Evolutionary conservation across 2,329 filamentous ascomycete species (phyloP).

Genomic region (Alternaria gansuensis): DNA sequence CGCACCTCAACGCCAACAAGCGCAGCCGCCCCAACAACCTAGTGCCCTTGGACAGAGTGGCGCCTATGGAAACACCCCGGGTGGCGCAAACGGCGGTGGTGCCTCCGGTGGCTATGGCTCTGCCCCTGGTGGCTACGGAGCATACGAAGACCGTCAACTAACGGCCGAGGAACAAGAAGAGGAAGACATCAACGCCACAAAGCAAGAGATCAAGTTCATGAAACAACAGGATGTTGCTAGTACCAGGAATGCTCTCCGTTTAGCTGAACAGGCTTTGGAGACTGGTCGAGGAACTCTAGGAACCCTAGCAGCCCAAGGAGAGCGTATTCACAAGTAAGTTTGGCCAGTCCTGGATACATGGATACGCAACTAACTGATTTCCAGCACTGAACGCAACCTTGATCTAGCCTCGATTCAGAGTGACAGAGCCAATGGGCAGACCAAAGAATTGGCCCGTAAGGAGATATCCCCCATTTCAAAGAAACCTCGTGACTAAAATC

Average conservation of each 20-base stretch:
- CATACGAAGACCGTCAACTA: slow-evolving; percentile 75
- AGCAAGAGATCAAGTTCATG: slow-evolving; percentile 76
- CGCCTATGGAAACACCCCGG: slow-evolving; percentile 32
- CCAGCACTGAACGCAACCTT: slow-evolving; percentile 72
- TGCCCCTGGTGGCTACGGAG: slow-evolving; percentile 53
- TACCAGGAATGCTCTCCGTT: slow-evolving; percentile 69
- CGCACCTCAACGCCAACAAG: slow-evolving; percentile 61
- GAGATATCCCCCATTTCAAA: too few relatives aligned
- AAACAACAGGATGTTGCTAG: slow-evolving; percentile 77
- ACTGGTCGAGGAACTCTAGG: slow-evolving; percentile 64
- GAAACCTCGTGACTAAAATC: not conserved
- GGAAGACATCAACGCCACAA: slow-evolving; percentile 74
- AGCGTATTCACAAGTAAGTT: slow-evolving; percentile 47
- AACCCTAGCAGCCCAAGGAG: slow-evolving; percentile 47
- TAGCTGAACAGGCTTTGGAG: slow-evolving; percentile 74
- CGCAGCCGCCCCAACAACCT: slow-evolving; percentile 50
- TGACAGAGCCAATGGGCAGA: slow-evolving; percentile 79
- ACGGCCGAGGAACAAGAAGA: slow-evolving; percentile 82
- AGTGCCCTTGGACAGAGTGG: slow-evolving; percentile 31
- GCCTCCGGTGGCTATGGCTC: slow-evolving; percentile 34
- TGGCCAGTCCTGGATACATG: not conserved
- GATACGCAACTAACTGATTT: slow-evolving; percentile 43
- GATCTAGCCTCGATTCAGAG: slow-evolving; percentile 82
- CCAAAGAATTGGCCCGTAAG: slow-evolving; percentile 77
- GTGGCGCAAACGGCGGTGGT: slow-evolving; percentile 35